Base-by-base conservation (phyloP, 2,329 filamentous ascomycete species). In the Aspergillus aculeatus region DNA sequence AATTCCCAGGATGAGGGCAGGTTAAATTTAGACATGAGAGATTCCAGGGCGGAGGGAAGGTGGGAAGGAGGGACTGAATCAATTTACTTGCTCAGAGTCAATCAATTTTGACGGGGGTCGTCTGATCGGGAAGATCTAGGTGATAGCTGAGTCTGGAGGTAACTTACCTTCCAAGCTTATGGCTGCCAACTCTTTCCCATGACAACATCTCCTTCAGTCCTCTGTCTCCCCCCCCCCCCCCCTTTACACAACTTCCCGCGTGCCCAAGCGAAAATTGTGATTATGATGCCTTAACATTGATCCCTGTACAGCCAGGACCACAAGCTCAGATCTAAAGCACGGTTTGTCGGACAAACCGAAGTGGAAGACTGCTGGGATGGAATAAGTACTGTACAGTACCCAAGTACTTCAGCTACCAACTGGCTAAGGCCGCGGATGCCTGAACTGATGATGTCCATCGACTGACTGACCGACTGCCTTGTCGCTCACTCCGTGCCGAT, bases 201-300 rank as follows among this genome's bases (percentile, higher is more conserved):
- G 53, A 55, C 53, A 55, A 35, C 53, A 55, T 55, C 26, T 14
- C 31, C 11, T 10, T 21, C 32, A 35, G 14, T 12, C 16, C 38
- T 44, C 14, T 44, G n/a, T 44, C 16, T 6, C 6, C 7, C 16
- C 5, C 26, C 7, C 9, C 16, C n/a, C 6, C 16, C 16, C 5
- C 3, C 6, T 16, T 5, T 6, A 6, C 38, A 16, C n/a, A 35
- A 35, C 9, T 23, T 32, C 47, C 35, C 49, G 26, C 47, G 47
- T 47, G 38, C 51, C 38, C 51, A 47, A 50, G 38, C 57, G 32
- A 29, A 35, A 23, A n/a, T 10, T 2, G 55, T 56, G 50, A n/a
- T 12, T 4, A 48, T 56, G 50, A 35, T 56, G 57, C 57, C 57
- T 59, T 59, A 35, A 59, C 57, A 47, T 10, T 19, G 9, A 56